Base-by-base conservation (phyloP, 2,329 filamentous ascomycete species). In the Cladophialophora exuberans region DNA sequence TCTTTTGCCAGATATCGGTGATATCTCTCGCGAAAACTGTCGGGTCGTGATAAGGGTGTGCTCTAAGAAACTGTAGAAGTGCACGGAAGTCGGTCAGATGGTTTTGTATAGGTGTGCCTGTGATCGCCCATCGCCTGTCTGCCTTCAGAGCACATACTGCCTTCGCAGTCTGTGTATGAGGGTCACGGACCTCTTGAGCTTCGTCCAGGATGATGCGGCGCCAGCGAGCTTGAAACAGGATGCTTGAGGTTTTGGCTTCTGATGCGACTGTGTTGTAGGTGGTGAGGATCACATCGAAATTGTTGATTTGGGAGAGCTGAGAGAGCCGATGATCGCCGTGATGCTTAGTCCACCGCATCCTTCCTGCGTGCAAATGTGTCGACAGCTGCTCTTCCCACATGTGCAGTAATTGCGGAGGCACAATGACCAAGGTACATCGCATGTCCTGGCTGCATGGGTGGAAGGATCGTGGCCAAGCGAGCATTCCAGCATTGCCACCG, bases 81-180 rank as follows among this genome's bases (percentile, higher is more conserved):
- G 69, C 67, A 0, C 70, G 66, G 4, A 81, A 65, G 42, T 81
- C 78, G 1, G 62, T 63, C 0, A 78, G 65, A 0, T 65, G 65
- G 42, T 81, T 81, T 39, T 80, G 77, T 1, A 81, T 74, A 0
- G 78, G 78, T 0, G 78, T 81, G 0, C 77, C 77, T 0, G 76
- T 79, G 0, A 81, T 70, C 1, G 72, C 74, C 78, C 77, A 81
- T 4, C 77, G 69, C 2, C 64, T 66, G 0, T 47, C 56, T 0
- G 72, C 66, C 0, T 72, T 56, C 0, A 81, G 65, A 2, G 66
- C 66, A 26, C 69, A 76, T 0, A 74, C 63, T 1, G 75, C 74
- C 46, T 62, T 65, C 17, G 72, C 66, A 60, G 72, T 75, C 13
- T 56, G 44, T 0, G 72, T 70, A 3, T 64, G 60, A 1, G 60